Evolutionary conservation across 805 yeast species (phyloP), one percentile per base, ranked within the genome.

Genomic region (Hanseniaspora guilliermondii): DNA sequence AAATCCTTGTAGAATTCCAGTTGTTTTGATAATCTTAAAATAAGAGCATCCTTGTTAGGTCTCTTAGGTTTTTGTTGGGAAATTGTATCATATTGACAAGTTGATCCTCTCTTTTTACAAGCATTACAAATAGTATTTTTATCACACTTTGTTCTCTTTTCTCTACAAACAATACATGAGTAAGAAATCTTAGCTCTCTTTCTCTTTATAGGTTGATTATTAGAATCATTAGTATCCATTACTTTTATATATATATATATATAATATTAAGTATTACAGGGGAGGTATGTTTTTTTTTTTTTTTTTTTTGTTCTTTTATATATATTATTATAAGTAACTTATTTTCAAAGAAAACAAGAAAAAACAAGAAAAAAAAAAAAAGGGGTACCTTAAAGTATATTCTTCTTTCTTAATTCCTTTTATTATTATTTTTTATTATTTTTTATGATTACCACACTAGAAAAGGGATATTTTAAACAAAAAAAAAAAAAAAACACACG

Each of bases 81-180:
- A 16, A 61, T 65, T 1, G 65, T 61, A 48, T 68, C 71, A 55
- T 68, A 68, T 4, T 65, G 45, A 56, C 71, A 68, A 5, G 55
- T 32, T 17, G 65, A 44, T 21, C 60, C 62, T 35, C 62, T 60
- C 47, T 61, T 60, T 12, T 57, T 53, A 56, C 71, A 68, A 27
- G 69, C 56, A 6, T 60, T 48, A 55, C 71, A 68, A 17, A 57
- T 41, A 17, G 68, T 68, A 54, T 65, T 66, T 40, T 64, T 61
- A 56, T 68, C 69, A 54, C 71, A 68, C 53, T 63, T 67, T 0
- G 68, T 64, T 57, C 67, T 65, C 1, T 67, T 60, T 48, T 60
- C 61, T 47, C 70, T 56, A 49, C 71, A 68, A 1, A 62, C 60
- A 49, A 64, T 63, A 50, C 71, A 68, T 16, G 66, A 69, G 53